These are phyloP conservation scores for Penicillium sp. DNA, from an alignment of 2,329 filamentous ascomycete genomes.

Conservation along the genomic window DNA sequence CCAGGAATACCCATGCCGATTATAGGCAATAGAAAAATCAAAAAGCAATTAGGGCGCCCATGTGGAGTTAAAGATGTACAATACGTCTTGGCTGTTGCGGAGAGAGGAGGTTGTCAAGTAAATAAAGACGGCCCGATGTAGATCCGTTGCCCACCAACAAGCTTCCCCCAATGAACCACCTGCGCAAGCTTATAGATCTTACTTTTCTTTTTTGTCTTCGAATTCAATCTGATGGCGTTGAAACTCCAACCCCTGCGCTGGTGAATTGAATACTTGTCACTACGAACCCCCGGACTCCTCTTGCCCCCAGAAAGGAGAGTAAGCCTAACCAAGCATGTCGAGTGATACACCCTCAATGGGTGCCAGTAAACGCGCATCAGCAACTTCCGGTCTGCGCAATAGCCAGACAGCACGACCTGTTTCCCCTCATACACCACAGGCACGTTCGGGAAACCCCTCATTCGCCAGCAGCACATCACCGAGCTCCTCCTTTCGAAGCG, in stretches of 20 bases:
- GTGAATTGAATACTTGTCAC: constrained; percentile 9
- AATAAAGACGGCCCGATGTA: constrained; percentile 38
- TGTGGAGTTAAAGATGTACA: constrained; percentile 7
- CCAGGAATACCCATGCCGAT: constrained; percentile 47
- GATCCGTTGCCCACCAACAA: constrained; percentile 29
- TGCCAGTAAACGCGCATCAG: constrained; percentile 28
- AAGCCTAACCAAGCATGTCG: constrained; percentile 20
- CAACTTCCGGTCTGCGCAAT: constrained; percentile 32
- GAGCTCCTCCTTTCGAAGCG: constrained; percentile 59
- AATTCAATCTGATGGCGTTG: constrained; percentile 12
- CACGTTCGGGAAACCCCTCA: constrained; percentile 53
- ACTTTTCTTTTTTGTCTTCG: not conserved
- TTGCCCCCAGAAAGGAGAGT: constrained; percentile 14
- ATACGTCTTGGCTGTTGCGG: not conserved
- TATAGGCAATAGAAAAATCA: not conserved
- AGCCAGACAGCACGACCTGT: constrained; percentile 37
- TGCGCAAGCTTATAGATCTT: not conserved
- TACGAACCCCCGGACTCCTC: constrained; percentile 4
- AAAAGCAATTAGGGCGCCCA: constrained; percentile 7
- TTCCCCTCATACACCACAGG: constrained; percentile 61
- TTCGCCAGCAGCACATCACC: constrained; percentile 59
- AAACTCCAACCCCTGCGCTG: not conserved
- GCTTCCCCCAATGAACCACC: constrained; percentile 4
- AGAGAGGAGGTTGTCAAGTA: constrained; percentile 22
- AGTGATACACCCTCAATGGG: constrained; percentile 23